Evolutionary conservation across 345 rosid species (phyloP).

Genomic region (Rhizophora mangle): DNA sequence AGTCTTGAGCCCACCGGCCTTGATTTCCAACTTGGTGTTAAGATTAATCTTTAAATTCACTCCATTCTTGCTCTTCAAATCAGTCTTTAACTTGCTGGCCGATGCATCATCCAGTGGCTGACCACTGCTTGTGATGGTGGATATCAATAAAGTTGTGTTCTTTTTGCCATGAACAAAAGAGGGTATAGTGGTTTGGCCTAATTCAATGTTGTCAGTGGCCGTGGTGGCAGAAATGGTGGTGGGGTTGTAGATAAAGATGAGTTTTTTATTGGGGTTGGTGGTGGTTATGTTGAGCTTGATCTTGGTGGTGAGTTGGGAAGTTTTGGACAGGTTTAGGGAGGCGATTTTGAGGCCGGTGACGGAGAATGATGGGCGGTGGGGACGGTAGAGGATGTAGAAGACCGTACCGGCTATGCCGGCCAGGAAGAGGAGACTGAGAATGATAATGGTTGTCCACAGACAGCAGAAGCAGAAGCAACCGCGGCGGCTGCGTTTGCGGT

Average conservation of each 20-base stretch:
- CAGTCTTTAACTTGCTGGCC: conserved; percentile 42
- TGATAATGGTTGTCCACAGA: conserved; percentile 42
- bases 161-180: conserved; percentile 59
- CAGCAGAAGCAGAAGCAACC: conserved; percentile 60
- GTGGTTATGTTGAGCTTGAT: conserved; percentile 61
- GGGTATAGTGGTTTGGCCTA: conserved; percentile 51
- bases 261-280: conserved; percentile 73
- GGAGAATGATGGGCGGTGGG: conserved; percentile 64
- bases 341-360: conserved; percentile 57
- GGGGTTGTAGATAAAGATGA: conserved; percentile 55
- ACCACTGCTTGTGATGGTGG: conserved; percentile 38
- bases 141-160: conserved; percentile 61
- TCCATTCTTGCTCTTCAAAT: conserved; percentile 54
- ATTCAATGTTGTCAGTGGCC: conserved; percentile 30
- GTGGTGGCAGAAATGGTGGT: conserved; percentile 36
- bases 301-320: conserved; percentile 39
- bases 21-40: conserved; percentile 62
- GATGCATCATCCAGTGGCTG: conserved; percentile 43
- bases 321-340: conserved; percentile 55
- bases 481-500: conserved; percentile 47
- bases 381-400: conserved; percentile 68
- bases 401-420: conserved; percentile 41
- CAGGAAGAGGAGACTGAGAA: conserved; percentile 50
- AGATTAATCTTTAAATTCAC: conserved; percentile 49
- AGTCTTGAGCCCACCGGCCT: conserved; percentile 53